Base-by-base conservation (phyloP, 2,329 filamentous ascomycete genomes). In the Podosphaera fusca region DNA sequence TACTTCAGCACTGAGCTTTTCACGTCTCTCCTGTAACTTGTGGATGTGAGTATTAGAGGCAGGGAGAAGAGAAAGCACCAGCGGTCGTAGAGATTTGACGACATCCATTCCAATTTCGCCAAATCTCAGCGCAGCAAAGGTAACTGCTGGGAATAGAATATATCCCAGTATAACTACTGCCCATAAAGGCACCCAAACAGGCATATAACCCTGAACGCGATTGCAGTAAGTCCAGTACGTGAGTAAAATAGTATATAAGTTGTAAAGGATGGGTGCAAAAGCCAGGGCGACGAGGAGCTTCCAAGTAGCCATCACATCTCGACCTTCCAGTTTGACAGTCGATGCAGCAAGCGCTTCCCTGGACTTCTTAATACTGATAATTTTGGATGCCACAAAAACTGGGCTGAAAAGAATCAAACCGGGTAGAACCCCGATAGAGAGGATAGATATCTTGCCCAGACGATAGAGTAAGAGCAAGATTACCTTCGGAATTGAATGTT, bases 21-120 rank as follows among this genome's bases (percentile, higher is more conserved):
- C 82, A 56, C 92, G 81, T 60, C 79, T 76, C 62, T 78, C 72
- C 58, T 87, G 81, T 55, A 98, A 77, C 63, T 83, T 84, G 60
- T 86, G 79, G 54, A 98, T 79, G 58, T 84, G 87, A 71, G 89
- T 94, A 68, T 81, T 84, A 1, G 86, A 90, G 3, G 81, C 81
- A 1, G 92, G 92, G 64, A 85, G 84, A 65, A 96, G 76, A 61
- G 86, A 92, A 38, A 95, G 75, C 51, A 94, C 74, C 8, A 98
- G 78, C 4, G 92, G 92, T 8, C 87, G 80, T 14, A 98, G 77
- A 0, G 90, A 96, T 71, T 96, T 98, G 72, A 92, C 74, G 57
- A 98, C 95, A 67, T 98, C 92, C 88, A 98, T 95, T 56, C 90
- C 92, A n/a, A 94, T 84, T 71, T 98, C 92, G 52, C 92, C 92